Percentiles rank a stretch among this genome's conserved stretches.
Evolutionary conservation across 1,284 basidiomycete species (phyloP).

Genomic region (Rugosomyces carneus): DNA sequence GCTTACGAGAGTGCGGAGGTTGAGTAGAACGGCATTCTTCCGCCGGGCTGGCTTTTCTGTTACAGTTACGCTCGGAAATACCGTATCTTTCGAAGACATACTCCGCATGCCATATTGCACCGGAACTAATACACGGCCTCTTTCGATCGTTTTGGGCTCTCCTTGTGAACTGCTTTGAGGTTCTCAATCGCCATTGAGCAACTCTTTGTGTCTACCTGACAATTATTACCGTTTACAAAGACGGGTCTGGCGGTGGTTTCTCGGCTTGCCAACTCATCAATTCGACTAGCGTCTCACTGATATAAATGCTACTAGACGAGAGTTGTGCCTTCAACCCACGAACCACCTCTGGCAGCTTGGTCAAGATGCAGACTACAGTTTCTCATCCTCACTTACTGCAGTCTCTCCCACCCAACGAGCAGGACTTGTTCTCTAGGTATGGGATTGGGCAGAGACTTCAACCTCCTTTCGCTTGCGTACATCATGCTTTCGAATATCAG

Average conservation of each 20-base stretch:
- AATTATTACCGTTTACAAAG: background rate
- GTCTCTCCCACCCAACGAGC: conserved; percentile 32
- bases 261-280: conserved; percentile 2
- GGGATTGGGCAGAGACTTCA: conserved; percentile 34
- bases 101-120: background rate
- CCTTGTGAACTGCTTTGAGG: background rate
- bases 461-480: conserved; percentile 42
- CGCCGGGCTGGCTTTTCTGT: too few relatives aligned
- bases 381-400: background rate
- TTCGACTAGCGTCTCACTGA: background rate
- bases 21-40: too few relatives aligned
- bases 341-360: background rate
- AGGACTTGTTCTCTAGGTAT: conserved; percentile 37
- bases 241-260: background rate
- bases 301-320: background rate
- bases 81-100: background rate
- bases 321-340: background rate
- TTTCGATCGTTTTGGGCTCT: background rate
- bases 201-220: background rate
- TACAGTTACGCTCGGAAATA: background rate
- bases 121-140: background rate
- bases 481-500: conserved; percentile 48
- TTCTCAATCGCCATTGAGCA: conserved; percentile 3
- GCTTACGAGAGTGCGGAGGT: too few relatives aligned
- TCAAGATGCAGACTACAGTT: conserved; percentile 1